Base-by-base conservation (phyloP, 192 early-diverging fungal species). In the Diversispora epigaea region DNA sequence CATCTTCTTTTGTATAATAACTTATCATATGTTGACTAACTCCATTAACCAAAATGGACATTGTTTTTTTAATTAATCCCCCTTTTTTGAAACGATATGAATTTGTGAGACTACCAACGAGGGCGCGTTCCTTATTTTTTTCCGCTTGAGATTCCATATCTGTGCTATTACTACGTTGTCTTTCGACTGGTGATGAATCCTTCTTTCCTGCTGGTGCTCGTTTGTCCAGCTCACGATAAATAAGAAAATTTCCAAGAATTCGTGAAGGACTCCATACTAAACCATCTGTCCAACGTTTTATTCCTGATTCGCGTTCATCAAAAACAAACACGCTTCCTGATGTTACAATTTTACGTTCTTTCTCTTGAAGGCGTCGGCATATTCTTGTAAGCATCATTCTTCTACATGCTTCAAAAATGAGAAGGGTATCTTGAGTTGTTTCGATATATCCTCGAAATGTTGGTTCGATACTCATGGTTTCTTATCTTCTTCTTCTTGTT, bases 261-360 rank as follows among this genome's bases (percentile, higher is more conserved):
- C 93, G 88, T 15, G 92, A 93, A 10, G 93, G 93, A 44, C 91
- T 91, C 93, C 93, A 94, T 17, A 87, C 80, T 8, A 89, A 84
- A 6, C 92, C 92, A 65, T 94, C 93, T 3, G 94, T 95, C 94
- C 94, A 96, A 21, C 94, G 85, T 79, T 92, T 93, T 81, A 94
- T 93, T 6, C 90, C 89, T 47, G 90, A 90, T 76, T 93, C 91
- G 64, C 87, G 83, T 81, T 95, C 93, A 76, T 94, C 91, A 84
- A 93, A 95, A 52, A 95, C 91, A 54, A 94, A 90, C n/a, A 94
- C 85, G 4, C 91, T 89, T 43, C 94, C 94, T 14, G 88, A 90
- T 60, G 82, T 75, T 56, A 95, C 90, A 55, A 86, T 83, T 57
- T 85, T 84, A 76, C 91, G 87, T 72, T 95, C 92, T 64, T 81